phyloP scores from a whole-genome alignment of 1,284 basidiomycete genomes.

The Termitomyces sp. region DNA sequence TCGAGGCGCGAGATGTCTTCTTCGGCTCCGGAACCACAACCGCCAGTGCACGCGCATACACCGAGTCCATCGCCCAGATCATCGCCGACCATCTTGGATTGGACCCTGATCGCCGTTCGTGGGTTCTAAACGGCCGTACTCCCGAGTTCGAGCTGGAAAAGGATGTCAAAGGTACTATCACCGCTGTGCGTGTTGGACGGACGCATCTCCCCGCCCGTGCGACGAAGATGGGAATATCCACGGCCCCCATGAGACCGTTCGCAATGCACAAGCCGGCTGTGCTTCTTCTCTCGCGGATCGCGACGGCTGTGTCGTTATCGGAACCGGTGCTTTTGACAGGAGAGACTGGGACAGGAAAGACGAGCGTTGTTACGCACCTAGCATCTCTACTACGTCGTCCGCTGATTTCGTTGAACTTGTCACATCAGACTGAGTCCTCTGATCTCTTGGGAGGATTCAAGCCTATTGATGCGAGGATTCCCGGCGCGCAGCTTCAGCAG shows the following conservation, averaged over 20 bases:
- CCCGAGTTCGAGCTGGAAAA: slow-evolving; percentile 70
- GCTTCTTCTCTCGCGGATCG: slow-evolving; percentile 77
- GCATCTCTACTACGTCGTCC: slow-evolving; percentile 76
- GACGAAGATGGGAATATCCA: slow-evolving; percentile 29
- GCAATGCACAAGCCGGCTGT: slow-evolving; percentile 88
- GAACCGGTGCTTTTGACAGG: slow-evolving; percentile 94
- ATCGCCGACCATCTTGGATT: slow-evolving; percentile 67
- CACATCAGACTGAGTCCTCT: slow-evolving; percentile 94
- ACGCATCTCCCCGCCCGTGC: slow-evolving; percentile 46
- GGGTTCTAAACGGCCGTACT: slow-evolving; percentile 44
- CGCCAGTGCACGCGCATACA: slow-evolving; percentile 45
- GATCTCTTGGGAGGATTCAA: slow-evolving; percentile 96
- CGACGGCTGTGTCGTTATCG: slow-evolving; percentile 63
- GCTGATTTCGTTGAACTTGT: slow-evolving; percentile 88
- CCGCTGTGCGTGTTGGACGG: slow-evolving; percentile 54
- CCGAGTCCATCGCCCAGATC: slow-evolving; percentile 42
- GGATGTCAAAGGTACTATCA: slow-evolving; percentile 54
- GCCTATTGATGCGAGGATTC: slow-evolving; percentile 82
- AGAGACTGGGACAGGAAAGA: slow-evolving; percentile 99
- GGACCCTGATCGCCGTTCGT: slow-evolving; percentile 31
- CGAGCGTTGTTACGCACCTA: slow-evolving; percentile 87
- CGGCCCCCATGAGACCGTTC: slow-evolving; percentile 57
- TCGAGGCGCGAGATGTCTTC: slow-evolving; percentile 91
- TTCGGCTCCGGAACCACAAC: slow-evolving; percentile 69
- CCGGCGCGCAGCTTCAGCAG: slow-evolving; percentile 73